Percentiles rank a stretch among this genome's conserved stretches.
Evolutionary conservation across 129 eudicot species (phyloP).

Genomic region (Escallonia rubra): DNA sequence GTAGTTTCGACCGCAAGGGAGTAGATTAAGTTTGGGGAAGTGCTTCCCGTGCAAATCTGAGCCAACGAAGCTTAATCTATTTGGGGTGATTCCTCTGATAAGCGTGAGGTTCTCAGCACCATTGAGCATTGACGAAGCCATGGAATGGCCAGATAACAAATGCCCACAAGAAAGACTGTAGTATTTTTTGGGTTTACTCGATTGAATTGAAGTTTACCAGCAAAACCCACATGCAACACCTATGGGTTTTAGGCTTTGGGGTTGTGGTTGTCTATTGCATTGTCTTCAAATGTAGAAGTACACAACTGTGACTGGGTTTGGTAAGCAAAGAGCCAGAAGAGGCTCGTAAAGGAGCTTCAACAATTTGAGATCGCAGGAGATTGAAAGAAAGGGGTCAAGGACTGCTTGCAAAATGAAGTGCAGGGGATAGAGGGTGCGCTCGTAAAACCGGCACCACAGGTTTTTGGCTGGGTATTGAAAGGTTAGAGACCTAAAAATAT

Average conservation of each 20-base stretch:
- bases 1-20: constrained; percentile 18
- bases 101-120: constrained; percentile 48
- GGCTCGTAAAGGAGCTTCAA: neutral
- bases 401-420: neutral
- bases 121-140: constrained; percentile 68
- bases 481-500: too few species aligned
- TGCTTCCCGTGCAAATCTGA: constrained; percentile 31
- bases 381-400: neutral
- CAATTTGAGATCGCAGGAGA: too few species aligned
- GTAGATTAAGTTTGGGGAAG: constrained; percentile 25
- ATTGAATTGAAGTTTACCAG: neutral
- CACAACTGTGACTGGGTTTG: constrained; percentile 16
- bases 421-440: too few species aligned
- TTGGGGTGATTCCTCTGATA: constrained; percentile 27
- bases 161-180: constrained; percentile 7
- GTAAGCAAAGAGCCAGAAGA: neutral
- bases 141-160: constrained; percentile 17
- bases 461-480: too few species aligned
- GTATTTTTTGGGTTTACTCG: neutral
- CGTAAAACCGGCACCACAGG: too few species aligned
- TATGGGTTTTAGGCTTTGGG: too few species aligned
- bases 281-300: neutral
- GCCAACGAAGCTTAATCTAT: constrained; percentile 35
- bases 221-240: constrained; percentile 9
- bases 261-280: too few species aligned